Evolutionary conservation across 129 eudicot genomes (phyloP).

Genomic region (Tagetes erecta): DNA sequence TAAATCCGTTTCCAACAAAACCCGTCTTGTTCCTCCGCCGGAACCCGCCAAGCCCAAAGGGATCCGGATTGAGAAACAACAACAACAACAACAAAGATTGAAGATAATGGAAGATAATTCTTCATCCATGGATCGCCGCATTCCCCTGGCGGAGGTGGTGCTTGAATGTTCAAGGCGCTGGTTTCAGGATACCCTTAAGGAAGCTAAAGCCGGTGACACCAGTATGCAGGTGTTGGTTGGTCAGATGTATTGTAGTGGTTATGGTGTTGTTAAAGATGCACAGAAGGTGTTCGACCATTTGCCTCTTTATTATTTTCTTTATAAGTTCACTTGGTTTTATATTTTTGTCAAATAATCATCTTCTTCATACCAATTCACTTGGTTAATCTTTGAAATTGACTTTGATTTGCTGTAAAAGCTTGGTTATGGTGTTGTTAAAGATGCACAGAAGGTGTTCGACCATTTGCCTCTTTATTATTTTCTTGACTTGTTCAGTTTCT

Average conservation of each 20-base stretch:
- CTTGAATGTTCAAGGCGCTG: slow-evolving; percentile 78
- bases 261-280: slow-evolving; percentile 63
- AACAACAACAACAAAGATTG: slow-evolving; percentile 27
- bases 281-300: slow-evolving; percentile 52
- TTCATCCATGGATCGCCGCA: slow-evolving; percentile 37
- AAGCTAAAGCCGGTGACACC: slow-evolving; percentile 73
- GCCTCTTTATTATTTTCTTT: neutral
- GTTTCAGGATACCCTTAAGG: slow-evolving; percentile 61
- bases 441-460: slow-evolving; percentile 59
- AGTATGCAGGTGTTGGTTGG: slow-evolving; percentile 89
- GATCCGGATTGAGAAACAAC: slow-evolving; percentile 33
- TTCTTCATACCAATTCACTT: too few species aligned
- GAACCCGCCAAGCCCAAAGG: slow-evolving; percentile 40
- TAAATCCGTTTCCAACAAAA: slow-evolving; percentile 29
- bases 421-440: slow-evolving; percentile 73
- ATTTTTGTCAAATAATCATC: too few species aligned
- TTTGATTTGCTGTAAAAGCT: too few species aligned
- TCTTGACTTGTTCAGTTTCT: neutral
- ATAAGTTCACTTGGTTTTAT: too few species aligned
- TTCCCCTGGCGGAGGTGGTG: slow-evolving; percentile 66
- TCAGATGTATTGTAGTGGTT: slow-evolving; percentile 86
- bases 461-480: slow-evolving; percentile 4
- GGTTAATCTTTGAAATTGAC: too few species aligned
- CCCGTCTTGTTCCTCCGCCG: slow-evolving; percentile 36
- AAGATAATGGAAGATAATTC: slow-evolving; percentile 33